Conservation (phyloP, 2,329 filamentous ascomycete genomes). For the Monosporascus sp. region DNA sequence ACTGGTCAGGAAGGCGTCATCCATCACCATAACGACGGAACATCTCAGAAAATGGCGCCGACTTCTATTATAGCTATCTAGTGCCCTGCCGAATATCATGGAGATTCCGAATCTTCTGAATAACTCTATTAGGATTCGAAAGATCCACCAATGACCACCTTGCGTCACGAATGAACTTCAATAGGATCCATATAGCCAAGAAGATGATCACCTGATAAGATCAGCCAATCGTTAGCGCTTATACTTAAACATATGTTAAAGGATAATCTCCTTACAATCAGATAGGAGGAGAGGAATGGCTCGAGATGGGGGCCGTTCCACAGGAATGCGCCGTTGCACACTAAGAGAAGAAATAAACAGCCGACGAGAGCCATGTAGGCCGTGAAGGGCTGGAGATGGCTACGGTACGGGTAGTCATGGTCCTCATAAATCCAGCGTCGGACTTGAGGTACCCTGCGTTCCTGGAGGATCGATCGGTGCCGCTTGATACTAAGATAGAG, state of each 20-base stretch:
- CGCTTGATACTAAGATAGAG: conserved; percentile 12
- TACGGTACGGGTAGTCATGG: conserved; percentile 33
- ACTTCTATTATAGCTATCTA: not conserved
- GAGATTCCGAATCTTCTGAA: conserved; percentile 23
- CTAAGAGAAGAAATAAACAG: conserved; percentile 30
- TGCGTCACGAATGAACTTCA: conserved; percentile 22
- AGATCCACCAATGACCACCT: conserved; percentile 28
- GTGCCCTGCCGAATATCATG: conserved; percentile 15
- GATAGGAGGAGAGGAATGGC: conserved; percentile 33
- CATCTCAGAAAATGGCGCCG: too few species aligned
- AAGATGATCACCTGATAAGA: conserved; percentile 24
- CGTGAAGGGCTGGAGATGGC: conserved; percentile 32
- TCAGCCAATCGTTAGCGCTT: not conserved
- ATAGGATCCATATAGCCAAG: conserved; percentile 20
- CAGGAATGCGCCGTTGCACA: conserved; percentile 29
- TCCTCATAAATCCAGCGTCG: conserved; percentile 19
- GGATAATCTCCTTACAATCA: conserved; percentile 27
- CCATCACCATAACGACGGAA: too few species aligned
- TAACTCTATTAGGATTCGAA: conserved; percentile 20
- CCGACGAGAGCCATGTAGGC: conserved; percentile 30
- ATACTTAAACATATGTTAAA: not conserved
- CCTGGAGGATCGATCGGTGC: conserved; percentile 17
- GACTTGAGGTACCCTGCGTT: conserved; percentile 18
- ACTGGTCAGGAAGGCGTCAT: too few species aligned
- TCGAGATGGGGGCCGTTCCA: conserved; percentile 30